These are phyloP conservation scores for Chytriomyces hyalinus DNA, from an alignment of 192 early-diverging fungal genomes.

Conservation along the genomic window DNA sequence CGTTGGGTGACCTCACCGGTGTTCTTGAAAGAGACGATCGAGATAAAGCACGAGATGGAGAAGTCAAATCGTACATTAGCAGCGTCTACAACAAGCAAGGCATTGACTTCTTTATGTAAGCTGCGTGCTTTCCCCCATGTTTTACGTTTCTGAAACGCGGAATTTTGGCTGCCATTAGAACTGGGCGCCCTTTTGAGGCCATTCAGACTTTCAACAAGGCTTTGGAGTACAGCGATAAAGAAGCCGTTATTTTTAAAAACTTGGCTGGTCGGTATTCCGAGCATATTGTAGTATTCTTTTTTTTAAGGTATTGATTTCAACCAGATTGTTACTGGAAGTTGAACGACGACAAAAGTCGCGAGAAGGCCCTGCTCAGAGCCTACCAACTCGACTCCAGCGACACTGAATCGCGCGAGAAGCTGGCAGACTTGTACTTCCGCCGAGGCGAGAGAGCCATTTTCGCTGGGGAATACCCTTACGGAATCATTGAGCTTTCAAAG, in stretches of 20 bases:
- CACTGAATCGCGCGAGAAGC: slow-evolving; percentile 33
- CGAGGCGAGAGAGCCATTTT: slow-evolving; percentile 30
- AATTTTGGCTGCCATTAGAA: not conserved
- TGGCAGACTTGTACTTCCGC: slow-evolving; percentile 35
- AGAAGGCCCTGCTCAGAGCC: slow-evolving; percentile 30
- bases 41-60: slow-evolving; percentile 40
- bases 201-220: slow-evolving; percentile 40
- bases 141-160: slow-evolving; percentile 9
- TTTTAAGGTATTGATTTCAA: not conserved
- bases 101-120: slow-evolving; percentile 42
- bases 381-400: slow-evolving; percentile 38
- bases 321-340: slow-evolving; percentile 39
- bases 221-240: slow-evolving; percentile 34
- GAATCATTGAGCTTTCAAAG: slow-evolving; percentile 36
- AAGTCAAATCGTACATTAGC: slow-evolving; percentile 46
- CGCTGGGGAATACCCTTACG: slow-evolving; percentile 34
- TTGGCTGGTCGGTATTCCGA: slow-evolving; percentile 40
- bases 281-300: not conserved
- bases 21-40: slow-evolving; percentile 35
- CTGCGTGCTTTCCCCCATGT: not conserved
- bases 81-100: slow-evolving; percentile 54
- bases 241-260: slow-evolving; percentile 51
- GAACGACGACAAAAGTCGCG: slow-evolving; percentile 8
- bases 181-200: slow-evolving; percentile 30
- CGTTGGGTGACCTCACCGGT: slow-evolving; percentile 48